Base-by-base conservation (phyloP, 306 rosid genomes). In the Prunus padus region DNA sequence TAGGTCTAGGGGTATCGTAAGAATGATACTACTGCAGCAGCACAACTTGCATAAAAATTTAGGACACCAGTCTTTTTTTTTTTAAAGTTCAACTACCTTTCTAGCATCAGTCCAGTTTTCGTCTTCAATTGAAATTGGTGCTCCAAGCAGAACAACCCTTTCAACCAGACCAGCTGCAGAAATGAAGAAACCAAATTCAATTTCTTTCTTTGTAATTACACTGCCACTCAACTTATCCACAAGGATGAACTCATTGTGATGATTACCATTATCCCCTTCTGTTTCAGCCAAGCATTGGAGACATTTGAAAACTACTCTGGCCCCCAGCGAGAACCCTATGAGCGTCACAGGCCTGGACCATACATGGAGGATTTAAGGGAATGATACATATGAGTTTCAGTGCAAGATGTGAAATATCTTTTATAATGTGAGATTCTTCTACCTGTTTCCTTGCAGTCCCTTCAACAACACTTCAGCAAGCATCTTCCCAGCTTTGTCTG, bases 311-410 rank as follows among this genome's bases (percentile, higher is more conserved):
- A 87, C 83, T 64, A 87, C 87, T 63, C 89, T 88, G 61, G 89
- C 90, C 76, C 95, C 95, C 82, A 90, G 28, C 28, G 90, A 90
- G 78, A 86, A 86, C 28, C 92, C 95, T 55, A 84, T 72, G 65
- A 87, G 90, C 51, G 90, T 90, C 71, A 86, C 95, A 28, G 95
- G 92, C 87, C 92, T 90, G 89, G 80, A 81, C 67, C 86, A 82
- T 51, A 56, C 50, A 85, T 67, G 76, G 64, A 78, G 49, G 80
- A 82, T 74, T 75, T 67, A 72, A 65, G 52, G 49, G 10, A 56
- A 79, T 64, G 26, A 73, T 66, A 76, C 70, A 51, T 42, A 69
- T 15, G 64, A 54, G 55, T 80, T 42, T 42, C 37, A 60, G 76
- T 71, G 78, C 73, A 44, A 33, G n/a, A 47, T 37, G 26, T 26